Base-by-base conservation (phyloP, 331 rosid genomes). In the Quercus tomentella region DNA sequence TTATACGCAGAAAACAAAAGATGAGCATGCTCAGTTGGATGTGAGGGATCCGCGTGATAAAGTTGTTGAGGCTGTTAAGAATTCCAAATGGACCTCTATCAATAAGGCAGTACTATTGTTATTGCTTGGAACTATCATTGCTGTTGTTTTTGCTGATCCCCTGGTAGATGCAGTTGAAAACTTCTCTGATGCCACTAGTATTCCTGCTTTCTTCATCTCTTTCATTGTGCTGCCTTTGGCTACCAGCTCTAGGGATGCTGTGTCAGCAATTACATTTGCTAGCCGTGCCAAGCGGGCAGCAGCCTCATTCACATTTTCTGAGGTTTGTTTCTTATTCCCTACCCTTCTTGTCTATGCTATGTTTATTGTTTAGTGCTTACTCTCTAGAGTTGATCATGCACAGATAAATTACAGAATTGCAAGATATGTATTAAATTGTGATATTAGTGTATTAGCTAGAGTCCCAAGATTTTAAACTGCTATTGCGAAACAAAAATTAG, bases 141-240 rank as follows among this genome's bases (percentile, higher is more conserved):
- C 99, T 1, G 98, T 92, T 66, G 89, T 82, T 25, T 89, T 87
- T 71, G 99, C 98, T 28, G 99, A 93, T 81, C 99, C 99, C 49
- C 78, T 96, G 79, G 99, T 96, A 66, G 99, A 93, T 70, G 97
- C 81, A 4, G 99, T 96, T 4, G 91, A 96, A 84, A 87, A 93
- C 84, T 96, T 96, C 69, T 96, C 99, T 21, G 87, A 78, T 41
- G 99, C 99, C 82, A 93, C 98, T 28, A 81, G 82, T 66, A 96
- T 96, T 89, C 99, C 99, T 10, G 93, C 97, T 31, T 96, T 96
- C 93, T 96, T 93, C 87, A 93, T 96, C 86, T 96, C 99, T 14
- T 96, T 96, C 84, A 92, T 96, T 28, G 90, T 76, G 8, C 89
- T 96, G 16, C 99, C 99, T 73, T 80, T 96, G 72, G 98, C 98